phyloP scores from a whole-genome alignment of 495 filamentous ascomycete genomes.

The Lasiosphaeria ovina region DNA sequence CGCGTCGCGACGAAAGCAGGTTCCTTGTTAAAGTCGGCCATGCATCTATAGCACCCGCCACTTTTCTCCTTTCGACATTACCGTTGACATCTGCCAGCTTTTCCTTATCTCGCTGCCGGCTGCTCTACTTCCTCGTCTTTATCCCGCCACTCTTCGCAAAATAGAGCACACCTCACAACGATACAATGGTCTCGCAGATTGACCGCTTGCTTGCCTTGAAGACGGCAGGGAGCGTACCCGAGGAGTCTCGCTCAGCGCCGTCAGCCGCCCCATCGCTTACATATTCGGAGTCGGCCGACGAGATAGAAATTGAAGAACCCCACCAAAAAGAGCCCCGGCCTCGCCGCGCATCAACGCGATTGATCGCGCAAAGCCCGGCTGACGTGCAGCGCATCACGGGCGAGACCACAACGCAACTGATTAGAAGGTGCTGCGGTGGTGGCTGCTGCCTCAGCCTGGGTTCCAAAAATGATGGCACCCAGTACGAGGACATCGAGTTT shows the following conservation, averaged over 20 bases:
- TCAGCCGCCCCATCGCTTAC: constrained; percentile 51
- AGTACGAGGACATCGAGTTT: constrained; percentile 59
- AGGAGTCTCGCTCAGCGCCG: constrained; percentile 32
- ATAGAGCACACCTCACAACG: neutral
- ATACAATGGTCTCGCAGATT: constrained; percentile 28
- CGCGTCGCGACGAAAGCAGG: constrained; percentile 9
- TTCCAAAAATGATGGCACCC: constrained; percentile 48
- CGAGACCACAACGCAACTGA: constrained; percentile 58
- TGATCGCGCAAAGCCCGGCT: constrained; percentile 71
- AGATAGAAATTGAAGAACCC: constrained; percentile 40
- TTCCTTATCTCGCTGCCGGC: neutral
- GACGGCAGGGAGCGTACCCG: constrained; percentile 33
- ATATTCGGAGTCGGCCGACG: constrained; percentile 49
- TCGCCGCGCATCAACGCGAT: constrained; percentile 74
- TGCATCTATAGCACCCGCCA: constrained; percentile 3
- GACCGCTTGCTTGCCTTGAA: constrained; percentile 31
- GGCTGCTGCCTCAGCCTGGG: constrained; percentile 78
- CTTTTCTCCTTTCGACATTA: neutral
- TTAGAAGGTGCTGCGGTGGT: constrained; percentile 83
- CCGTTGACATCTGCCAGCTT: constrained; percentile 3
- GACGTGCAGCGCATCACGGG: constrained; percentile 72
- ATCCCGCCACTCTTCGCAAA: neutral
- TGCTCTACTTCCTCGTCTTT: neutral
- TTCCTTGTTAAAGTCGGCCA: constrained; percentile 16
- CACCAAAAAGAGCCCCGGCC: constrained; percentile 39